phyloP scores from a whole-genome alignment of 2,329 filamentous ascomycete genomes.

The Xylariaceae sp. region DNA sequence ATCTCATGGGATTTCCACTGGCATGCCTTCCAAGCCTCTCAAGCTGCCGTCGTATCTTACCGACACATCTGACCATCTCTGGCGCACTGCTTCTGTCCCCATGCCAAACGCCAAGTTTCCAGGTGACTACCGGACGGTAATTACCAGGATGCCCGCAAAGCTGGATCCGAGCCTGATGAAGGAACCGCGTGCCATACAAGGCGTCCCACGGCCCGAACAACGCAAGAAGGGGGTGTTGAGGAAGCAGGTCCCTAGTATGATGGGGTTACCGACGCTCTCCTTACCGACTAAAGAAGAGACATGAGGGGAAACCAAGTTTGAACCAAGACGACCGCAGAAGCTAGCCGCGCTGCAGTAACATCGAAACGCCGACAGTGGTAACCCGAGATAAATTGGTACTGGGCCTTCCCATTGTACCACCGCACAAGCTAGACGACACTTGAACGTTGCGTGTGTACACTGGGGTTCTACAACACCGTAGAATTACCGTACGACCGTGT shows the following conservation, averaged over 20 bases:
- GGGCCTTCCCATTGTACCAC: no score
- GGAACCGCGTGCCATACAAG: slow-evolving; percentile 84
- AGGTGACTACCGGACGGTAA: slow-evolving; percentile 55
- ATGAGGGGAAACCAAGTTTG: background rate
- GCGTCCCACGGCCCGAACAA: slow-evolving; percentile 62
- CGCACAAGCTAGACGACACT: no score
- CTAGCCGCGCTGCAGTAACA: no score
- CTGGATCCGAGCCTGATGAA: slow-evolving; percentile 85
- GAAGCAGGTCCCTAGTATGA: slow-evolving; percentile 48
- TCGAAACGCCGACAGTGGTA: no score
- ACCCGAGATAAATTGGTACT: no score
- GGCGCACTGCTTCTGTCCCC: slow-evolving; percentile 62
- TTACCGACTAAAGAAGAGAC: slow-evolving; percentile 20
- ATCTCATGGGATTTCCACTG: slow-evolving; percentile 46
- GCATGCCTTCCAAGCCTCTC: slow-evolving; percentile 31
- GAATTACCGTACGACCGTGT: no score
- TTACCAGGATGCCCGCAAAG: slow-evolving; percentile 68
- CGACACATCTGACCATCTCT: slow-evolving; percentile 72
- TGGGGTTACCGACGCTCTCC: slow-evolving; percentile 25
- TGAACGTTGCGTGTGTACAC: no score
- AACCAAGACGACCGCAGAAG: background rate
- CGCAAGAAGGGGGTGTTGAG: slow-evolving; percentile 45
- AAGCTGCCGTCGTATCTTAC: slow-evolving; percentile 58
- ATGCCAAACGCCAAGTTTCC: slow-evolving; percentile 57
- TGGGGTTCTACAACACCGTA: no score